Evolutionary conservation across 2,329 filamentous ascomycete genomes (phyloP).

Genomic region (Fusarium caatingaense): DNA sequence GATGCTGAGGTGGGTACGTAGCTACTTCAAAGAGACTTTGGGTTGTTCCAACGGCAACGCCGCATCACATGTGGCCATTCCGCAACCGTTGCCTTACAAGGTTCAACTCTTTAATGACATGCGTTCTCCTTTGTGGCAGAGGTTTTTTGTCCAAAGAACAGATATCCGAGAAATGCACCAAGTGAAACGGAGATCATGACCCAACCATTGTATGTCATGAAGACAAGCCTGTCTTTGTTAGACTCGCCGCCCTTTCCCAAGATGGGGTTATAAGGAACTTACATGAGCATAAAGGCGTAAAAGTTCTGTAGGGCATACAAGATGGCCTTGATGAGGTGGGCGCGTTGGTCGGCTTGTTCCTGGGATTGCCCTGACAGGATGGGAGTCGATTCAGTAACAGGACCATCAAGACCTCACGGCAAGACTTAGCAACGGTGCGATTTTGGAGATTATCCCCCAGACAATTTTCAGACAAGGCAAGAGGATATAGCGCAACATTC

Average conservation of each 20-base stretch:
- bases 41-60: not conserved
- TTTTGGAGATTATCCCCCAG: slow-evolving; percentile 18
- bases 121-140: slow-evolving; percentile 85
- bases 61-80: not conserved
- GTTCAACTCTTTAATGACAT: slow-evolving; percentile 5
- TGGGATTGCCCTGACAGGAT: slow-evolving; percentile 79
- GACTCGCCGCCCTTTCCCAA: not conserved
- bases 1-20: not conserved
- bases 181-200: slow-evolving; percentile 93
- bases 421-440: slow-evolving; percentile 49
- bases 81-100: not conserved
- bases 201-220: slow-evolving; percentile 99
- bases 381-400: slow-evolving; percentile 71
- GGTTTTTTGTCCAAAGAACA: slow-evolving; percentile 79
- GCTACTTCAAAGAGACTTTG: not conserved
- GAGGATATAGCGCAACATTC: slow-evolving; percentile 28
- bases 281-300: slow-evolving; percentile 99
- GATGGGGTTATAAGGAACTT: slow-evolving; percentile 54
- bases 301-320: slow-evolving; percentile 96
- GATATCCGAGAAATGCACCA: slow-evolving; percentile 89
- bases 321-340: slow-evolving; percentile 81
- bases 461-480: slow-evolving; percentile 26
- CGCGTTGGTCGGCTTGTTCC: slow-evolving; percentile 70
- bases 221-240: slow-evolving; percentile 78
- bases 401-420: slow-evolving; percentile 49